Evolutionary conservation across 2,329 filamentous ascomycete species (phyloP).

Genomic region (Tolypocladium tundrense): DNA sequence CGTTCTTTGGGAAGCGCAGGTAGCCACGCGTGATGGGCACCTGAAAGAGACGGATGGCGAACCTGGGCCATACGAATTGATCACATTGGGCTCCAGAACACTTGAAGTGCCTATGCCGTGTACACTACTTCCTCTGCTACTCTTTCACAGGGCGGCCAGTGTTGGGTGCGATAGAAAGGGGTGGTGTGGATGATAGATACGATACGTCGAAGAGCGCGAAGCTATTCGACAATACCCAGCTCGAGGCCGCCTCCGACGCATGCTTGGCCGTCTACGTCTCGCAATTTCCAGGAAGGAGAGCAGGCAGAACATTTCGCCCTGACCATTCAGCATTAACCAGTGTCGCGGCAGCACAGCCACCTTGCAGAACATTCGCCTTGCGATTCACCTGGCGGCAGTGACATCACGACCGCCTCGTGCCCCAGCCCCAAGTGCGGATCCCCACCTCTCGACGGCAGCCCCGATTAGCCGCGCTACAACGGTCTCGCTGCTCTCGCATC

Average conservation of each 20-base stretch:
- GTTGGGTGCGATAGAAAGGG: too few relatives aligned
- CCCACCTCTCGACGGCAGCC: not conserved
- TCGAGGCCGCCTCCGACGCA: not conserved
- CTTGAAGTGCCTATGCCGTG: too few relatives aligned
- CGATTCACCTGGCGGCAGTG: not conserved
- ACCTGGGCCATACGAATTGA: too few relatives aligned
- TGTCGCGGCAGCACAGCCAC: not conserved
- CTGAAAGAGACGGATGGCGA: too few relatives aligned
- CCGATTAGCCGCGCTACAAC: not conserved
- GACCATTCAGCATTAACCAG: not conserved
- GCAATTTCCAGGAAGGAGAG: not conserved
- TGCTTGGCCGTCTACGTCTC: not conserved
- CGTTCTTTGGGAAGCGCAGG: conserved; percentile 30
- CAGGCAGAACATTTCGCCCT: not conserved
- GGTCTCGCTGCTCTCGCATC: not conserved
- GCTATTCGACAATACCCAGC: too few relatives aligned
- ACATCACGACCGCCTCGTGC: not conserved
- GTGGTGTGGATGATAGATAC: too few relatives aligned
- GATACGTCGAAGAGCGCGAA: too few relatives aligned
- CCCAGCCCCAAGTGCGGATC: too few relatives aligned
- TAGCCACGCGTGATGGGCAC: not conserved
- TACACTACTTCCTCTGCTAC: too few relatives aligned
- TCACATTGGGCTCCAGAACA: too few relatives aligned
- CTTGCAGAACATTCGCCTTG: not conserved
- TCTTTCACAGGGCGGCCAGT: too few relatives aligned